Base-by-base conservation (phyloP, 2,329 filamentous ascomycete genomes). In the Elsinoe ampelina region DNA sequence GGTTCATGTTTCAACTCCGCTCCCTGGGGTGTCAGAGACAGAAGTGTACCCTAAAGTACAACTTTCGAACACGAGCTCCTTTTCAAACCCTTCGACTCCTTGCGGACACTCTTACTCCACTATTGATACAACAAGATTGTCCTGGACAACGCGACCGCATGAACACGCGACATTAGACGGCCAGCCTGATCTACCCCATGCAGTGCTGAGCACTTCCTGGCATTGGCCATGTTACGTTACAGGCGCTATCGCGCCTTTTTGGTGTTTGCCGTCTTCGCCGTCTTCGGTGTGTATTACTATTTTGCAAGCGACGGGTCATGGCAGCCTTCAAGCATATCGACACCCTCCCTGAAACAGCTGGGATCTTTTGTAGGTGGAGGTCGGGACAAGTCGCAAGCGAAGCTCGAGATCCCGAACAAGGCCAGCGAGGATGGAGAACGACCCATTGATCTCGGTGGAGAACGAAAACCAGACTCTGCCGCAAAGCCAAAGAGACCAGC, bases 241-340 rank as follows among this genome's bases (percentile, higher is more conserved):
- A 71, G 84, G 63, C 75, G 82, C 66, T 84, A 84, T 65, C 79
- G 83, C 58, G 73, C 83, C 58, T 82, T 84, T 60, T 67, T 81
- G 34, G 66, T 81, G 59, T 77, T 78, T 63, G 77, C 81, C 56
- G 69, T 79, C 60, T 67, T 83, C 57, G 68, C 81, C 51, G 69
- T 82, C 51, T 72, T 85, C 59, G 73, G 74, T 2, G 67, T 82
- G 55, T 74, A 81, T 63, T 77, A 77, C 61, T 80, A 81, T 61
- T 68, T 72, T 38, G 43, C 59, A 39, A 41, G 51, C 17, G 54
- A 55, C 11, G 54, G 52, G 15, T 57, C 58, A 54, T 47, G 50
- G 26, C 15, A 57, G 11, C 35, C 60, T 30, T 55, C 55, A 15
- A 58, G 54, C 35, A 58, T 61, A 20, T 54, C 57, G 36, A 58